Evolutionary conservation across 2,329 filamentous ascomycete genomes (phyloP), one percentile per base, ranked within the genome.

Genomic region (Colletotrichum horii): DNA sequence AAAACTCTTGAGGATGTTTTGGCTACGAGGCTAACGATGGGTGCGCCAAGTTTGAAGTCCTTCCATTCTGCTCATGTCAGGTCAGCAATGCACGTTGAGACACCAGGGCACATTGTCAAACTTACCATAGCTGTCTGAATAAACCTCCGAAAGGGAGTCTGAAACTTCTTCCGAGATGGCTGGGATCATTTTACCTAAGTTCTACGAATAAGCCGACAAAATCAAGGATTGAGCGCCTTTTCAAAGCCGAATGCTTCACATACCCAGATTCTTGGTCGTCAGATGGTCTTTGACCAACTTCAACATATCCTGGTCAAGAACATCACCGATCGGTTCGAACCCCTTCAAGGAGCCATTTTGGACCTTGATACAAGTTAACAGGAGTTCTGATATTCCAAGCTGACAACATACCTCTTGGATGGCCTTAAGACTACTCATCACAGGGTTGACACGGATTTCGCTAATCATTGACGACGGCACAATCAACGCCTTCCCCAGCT

Each of bases 41-140:
- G n/a, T 52, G 43, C 43, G 43, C 43, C 43, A 1, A 52, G 43
- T 2, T 52, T 52, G n/a, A 52, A 52, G 43, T 52, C 43, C 43
- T 52, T 52, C 43, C 43, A 52, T 22, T 52, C 43, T 52, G 43
- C 43, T 52, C 1, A 22, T 6, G 9, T 22, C 22, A 48, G 43
- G 11, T 48, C 38, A 6, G 12, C 38, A 12, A n/a, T 6, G 3
- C 19, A n/a, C 19, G 8, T n/a, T 48, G 9, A 12, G 5, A 0
- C 4, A n/a, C 11, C 9, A 4, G 0, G 0, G 12, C 4, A 6
- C 0, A 3, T 6, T n/a, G 9, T n/a, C 2, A n/a, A n/a, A n/a
- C 38, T 48, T 12, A 52, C 43, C 43, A 52, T 14, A 22, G 3
- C n/a, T 52, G n/a, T 52, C 43, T 22, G 43, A 52, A 14, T 52